Evolutionary conservation across 164 flowering plant species (phyloP), one percentile per base, ranked within the genome.

Genomic region (Vitis riparia): DNA sequence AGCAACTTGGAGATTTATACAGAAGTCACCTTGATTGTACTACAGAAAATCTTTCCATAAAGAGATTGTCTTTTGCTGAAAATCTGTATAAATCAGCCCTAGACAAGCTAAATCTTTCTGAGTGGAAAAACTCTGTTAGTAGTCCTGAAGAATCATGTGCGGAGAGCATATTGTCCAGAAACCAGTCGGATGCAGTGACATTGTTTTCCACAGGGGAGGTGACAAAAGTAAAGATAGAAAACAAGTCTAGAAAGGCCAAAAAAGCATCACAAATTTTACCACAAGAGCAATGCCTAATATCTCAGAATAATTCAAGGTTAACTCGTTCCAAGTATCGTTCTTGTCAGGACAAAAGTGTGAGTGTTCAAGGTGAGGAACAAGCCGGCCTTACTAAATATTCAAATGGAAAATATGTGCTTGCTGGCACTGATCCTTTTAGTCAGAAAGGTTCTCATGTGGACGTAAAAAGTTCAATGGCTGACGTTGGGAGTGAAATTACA

Each of bases 311-410:
- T 68, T 68, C 69, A 62, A 93, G 89, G 78, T 51, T 80, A 56
- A 90, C 93, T 62, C 85, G 93, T 53, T 86, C 91, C 32, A 82
- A 71, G 66, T 51, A 59, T 75, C 86, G 77, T 15, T 74, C 83
- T 68, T 73, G 71, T 69, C 78, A 79, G 67, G 67, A 68, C 50
- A 79, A 76, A 59, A 32, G 55, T 67, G 62, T 59, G 29, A 72
- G 44, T 59, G 23, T 50, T 65, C 63, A 70, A 9, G 62, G 51
- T 62, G 75, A 70, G 11, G 56, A 16, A 27, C 66, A 76, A 51
- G 48, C 17, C 51, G 63, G 51, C 19, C 11, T 15, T 60, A 8
- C 66, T 75, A 58, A 66, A 50, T 17, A 57, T 63, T 65, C 80
- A 55, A 71, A 69, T 15, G 63, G 55, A n/a, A 68, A 67, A 67